Evolutionary conservation across 73 alveolate genomes (phyloP).

Genomic region (Blepharisma stoltei): DNA sequence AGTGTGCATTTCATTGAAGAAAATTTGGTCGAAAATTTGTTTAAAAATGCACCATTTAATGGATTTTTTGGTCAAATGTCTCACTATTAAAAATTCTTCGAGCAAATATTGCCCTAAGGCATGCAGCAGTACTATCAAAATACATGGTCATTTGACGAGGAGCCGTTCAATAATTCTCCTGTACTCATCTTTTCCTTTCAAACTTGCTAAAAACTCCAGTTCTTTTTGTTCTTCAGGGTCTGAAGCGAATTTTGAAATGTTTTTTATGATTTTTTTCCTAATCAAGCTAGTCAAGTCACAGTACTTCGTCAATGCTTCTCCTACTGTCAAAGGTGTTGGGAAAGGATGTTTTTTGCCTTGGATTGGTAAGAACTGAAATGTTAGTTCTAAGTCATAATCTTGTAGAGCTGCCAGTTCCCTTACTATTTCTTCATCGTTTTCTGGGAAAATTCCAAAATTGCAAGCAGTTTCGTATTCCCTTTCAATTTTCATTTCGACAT

Average conservation of each 20-base stretch:
- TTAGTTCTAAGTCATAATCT: conserved; percentile 9
- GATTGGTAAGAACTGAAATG: background rate
- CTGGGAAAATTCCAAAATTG: conserved; percentile 21
- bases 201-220: background rate
- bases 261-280: conserved; percentile 18
- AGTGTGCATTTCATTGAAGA: no score
- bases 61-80: no score
- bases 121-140: no score
- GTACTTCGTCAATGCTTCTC: conserved; percentile 17
- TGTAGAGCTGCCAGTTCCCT: conserved; percentile 16
- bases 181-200: conserved; percentile 22
- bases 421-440: conserved; percentile 25
- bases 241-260: background rate
- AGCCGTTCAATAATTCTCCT: background rate
- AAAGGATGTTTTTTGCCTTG: conserved; percentile 1
- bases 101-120: no score
- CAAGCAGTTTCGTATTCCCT: conserved; percentile 14
- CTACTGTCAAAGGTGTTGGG: conserved; percentile 18
- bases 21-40: no score
- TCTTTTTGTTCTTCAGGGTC: conserved; percentile 23
- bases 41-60: no score
- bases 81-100: no score
- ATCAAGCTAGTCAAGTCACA: conserved; percentile 16
- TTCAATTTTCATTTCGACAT: background rate
- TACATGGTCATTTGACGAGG: no score